phyloP scores from a whole-genome alignment of 164 flowering plant species.

The Saururus chinensis region DNA sequence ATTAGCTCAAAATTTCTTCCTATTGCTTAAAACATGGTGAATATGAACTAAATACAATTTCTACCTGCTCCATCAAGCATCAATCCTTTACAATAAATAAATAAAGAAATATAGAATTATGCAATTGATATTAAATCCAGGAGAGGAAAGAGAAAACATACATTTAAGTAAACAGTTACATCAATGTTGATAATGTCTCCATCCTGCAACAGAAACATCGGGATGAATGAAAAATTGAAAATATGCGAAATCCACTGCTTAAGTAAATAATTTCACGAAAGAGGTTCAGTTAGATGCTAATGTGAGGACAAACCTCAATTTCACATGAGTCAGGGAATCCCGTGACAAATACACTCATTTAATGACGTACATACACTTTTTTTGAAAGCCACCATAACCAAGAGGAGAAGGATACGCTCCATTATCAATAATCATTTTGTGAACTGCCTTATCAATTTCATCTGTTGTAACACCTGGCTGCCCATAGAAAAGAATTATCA shows the following conservation, averaged over 20 bases:
- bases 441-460: conserved; percentile 93
- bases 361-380: conserved; percentile 99
- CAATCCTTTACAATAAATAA: too few relatives aligned
- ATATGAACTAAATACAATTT: neutral
- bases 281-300: conserved; percentile 1
- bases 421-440: conserved; percentile 94
- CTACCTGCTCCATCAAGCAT: neutral
- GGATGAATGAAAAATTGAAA: neutral
- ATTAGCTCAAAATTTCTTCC: neutral
- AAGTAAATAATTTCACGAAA: neutral
- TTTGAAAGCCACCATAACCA: conserved; percentile 96
- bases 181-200: conserved; percentile 97
- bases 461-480: conserved; percentile 97
- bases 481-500: conserved; percentile 18
- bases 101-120: too few relatives aligned
- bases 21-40: neutral
- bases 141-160: conserved; percentile 21
- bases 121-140: too few relatives aligned
- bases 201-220: conserved; percentile 42
- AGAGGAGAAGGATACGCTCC: conserved; percentile 99
- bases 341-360: conserved; percentile 99
- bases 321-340: conserved; percentile 93
- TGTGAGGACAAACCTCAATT: conserved; percentile 56
- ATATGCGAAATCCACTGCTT: neutral
- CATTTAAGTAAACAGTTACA: conserved; percentile 89